Conservation (phyloP, 176 grass and related monocot species). For the Eragrostis nindensis region DNA sequence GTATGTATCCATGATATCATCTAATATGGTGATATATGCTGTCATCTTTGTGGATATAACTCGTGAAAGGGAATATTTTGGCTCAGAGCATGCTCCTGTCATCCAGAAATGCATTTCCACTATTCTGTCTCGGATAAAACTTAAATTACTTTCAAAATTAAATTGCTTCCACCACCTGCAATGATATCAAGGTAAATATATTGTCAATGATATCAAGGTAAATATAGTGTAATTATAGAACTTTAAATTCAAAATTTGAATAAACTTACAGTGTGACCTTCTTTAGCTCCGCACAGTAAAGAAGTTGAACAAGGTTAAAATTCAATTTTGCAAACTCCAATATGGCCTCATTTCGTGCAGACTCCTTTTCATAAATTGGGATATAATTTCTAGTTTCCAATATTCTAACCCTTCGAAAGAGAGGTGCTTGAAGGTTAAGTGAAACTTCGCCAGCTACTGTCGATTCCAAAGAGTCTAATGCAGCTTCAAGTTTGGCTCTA, state of each 20-base stretch:
- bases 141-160: not conserved
- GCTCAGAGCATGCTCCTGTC: not conserved
- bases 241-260: not conserved
- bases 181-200: not conserved
- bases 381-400: constrained; percentile 46
- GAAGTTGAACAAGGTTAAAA: constrained; percentile 29
- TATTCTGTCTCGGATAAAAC: constrained; percentile 27
- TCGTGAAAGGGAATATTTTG: constrained; percentile 9
- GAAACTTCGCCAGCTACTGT: not conserved
- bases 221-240: not conserved
- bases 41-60: constrained; percentile 40
- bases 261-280: constrained; percentile 32
- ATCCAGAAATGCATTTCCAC: constrained; percentile 45
- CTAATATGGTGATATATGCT: constrained; percentile 30
- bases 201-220: too few species aligned
- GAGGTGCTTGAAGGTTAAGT: constrained; percentile 1
- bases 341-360: constrained; percentile 36
- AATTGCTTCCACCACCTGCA: constrained; percentile 35
- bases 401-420: constrained; percentile 29
- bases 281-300: constrained; percentile 45
- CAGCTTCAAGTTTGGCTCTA: constrained; percentile 6
- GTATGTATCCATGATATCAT: constrained; percentile 41
- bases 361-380: constrained; percentile 28
- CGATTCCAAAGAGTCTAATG: not conserved
- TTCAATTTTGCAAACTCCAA: constrained; percentile 47